Evolutionary conservation across 441 rosid genomes (phyloP), one percentile per base, ranked within the genome.

Genomic region (Jatropha podagrica): DNA sequence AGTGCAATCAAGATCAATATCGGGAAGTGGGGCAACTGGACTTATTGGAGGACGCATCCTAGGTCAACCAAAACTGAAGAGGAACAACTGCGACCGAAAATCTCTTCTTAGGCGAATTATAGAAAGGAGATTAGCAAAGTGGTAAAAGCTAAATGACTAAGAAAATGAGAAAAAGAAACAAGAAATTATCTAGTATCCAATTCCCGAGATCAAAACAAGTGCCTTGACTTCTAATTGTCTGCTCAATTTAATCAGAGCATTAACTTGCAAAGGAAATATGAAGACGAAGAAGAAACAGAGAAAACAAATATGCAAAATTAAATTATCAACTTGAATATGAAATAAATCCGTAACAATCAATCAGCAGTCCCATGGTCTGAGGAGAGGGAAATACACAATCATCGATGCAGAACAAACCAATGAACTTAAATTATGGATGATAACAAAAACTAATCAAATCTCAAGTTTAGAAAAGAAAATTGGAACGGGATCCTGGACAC

Each of bases 41-140:
- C 32, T 32, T 32, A 2, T 32, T 32, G 32, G 76, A 73, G 81
- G 88, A 78, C 61, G 56, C 91, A 85, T 87, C 54, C 41, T 60
- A 65, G 54, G 10, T 75, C 56, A 68, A 71, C 68, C 61, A 75
- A 37, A 61, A 27, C 61, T 54, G 51, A 62, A 51, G 15, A 48
- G 64, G 71, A 64, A 17, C 72, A 40, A 40, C 65, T 7, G 62
- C 4, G 13, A 37, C 5, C 20, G 46, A 69, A 75, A 73, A 49
- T 32, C 70, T 13, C 55, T 70, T 58, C 68, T 70, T 26, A 72
- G 38, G 67, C 73, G 42, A 56, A 38, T 62, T 9, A 62, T 44
- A 18, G 71, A 74, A 64, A 26, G 54, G 65, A 77, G 26, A 48
- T 26, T 20, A 40, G 69, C 62, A 60, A 71, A 68, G 54, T 11